Evolutionary conservation across 106 monocot species (phyloP), one percentile per base, ranked within the genome.

Genomic region (Dendrobium catenatum): DNA sequence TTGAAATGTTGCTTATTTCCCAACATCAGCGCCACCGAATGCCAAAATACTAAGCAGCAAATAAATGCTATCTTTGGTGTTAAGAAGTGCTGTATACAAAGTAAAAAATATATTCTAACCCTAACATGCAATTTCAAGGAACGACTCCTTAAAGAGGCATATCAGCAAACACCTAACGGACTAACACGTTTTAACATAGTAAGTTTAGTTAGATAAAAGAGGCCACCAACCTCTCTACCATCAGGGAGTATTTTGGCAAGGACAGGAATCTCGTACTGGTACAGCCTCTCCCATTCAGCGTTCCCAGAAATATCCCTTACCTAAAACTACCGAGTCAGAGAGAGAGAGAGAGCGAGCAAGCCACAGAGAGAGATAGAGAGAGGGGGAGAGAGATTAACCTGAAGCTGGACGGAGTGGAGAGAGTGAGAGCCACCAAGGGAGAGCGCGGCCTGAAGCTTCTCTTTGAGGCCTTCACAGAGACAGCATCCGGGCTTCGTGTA

Each of bases 391-490:
- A 26, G 41, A n/a, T n/a, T 33, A 42, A 75, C 95, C 88, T 92
- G 90, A 56, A 97, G 87, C 24, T 90, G 81, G 81, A 96, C 85
- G 66, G 84, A 83, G 40, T 79, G 72, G 72, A 97, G 92, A 55
- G 94, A 88, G 18, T 87, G 76, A 4, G 83, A 76, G 1, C 89
- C 92, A 64, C 47, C 86, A 55, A 93, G 87, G 51, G 91, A 90
- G 82, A 93, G 81, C 27, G 99, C 95, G 17, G 83, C 86, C 9
- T 87, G 68, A 82, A 99, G 99, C 87, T 99, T 99, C 88, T 95
- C 93, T 82, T 99, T 95, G 73, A 99, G 90, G 47, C 93, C 95
- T 31, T 95, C 99, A 87, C 95, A 99, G 77, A 95, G 93, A 86
- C 99, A 99, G 85, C 99, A 95, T 6, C 93, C 91, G 11, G 88